Conservation (phyloP, 1,284 basidiomycete genomes). For the Inonotus obliquus region DNA sequence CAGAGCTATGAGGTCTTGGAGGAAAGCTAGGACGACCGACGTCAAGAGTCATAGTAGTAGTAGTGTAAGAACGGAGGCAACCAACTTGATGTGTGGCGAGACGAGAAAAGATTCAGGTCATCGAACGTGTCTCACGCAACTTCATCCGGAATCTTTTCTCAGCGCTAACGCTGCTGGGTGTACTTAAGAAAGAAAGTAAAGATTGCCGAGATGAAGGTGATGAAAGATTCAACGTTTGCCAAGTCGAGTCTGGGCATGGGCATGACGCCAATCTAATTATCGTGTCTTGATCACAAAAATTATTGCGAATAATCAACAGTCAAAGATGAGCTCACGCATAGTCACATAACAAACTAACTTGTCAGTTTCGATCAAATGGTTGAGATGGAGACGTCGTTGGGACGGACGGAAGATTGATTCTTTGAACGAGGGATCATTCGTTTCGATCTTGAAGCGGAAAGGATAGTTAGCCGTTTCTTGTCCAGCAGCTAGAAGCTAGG, state of each 20-base stretch:
- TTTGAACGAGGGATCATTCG: background rate
- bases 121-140: background rate
- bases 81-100: conserved; percentile 4
- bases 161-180: background rate
- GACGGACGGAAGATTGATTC: background rate
- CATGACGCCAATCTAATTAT: background rate
- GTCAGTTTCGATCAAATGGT: too few relatives aligned
- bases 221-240: background rate
- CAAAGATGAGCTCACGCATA: background rate
- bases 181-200: background rate
- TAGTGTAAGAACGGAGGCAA: background rate
- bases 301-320: background rate
- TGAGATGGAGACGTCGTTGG: too few relatives aligned
- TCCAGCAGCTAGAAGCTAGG: too few relatives aligned
- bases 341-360: too few relatives aligned
- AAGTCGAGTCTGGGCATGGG: background rate
- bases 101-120: background rate
- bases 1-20: conserved; percentile 6
- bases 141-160: background rate
- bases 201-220: conserved; percentile 1
- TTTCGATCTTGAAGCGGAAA: background rate
- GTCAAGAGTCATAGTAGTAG: background rate
- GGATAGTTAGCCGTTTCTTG: too few relatives aligned
- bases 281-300: background rate
- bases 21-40: background rate